Percentiles rank a stretch among this genome's conserved stretches.
Evolutionary conservation across 192 early-diverging fungal species (phyloP).

Genomic region (Gigaspora rosea): DNA sequence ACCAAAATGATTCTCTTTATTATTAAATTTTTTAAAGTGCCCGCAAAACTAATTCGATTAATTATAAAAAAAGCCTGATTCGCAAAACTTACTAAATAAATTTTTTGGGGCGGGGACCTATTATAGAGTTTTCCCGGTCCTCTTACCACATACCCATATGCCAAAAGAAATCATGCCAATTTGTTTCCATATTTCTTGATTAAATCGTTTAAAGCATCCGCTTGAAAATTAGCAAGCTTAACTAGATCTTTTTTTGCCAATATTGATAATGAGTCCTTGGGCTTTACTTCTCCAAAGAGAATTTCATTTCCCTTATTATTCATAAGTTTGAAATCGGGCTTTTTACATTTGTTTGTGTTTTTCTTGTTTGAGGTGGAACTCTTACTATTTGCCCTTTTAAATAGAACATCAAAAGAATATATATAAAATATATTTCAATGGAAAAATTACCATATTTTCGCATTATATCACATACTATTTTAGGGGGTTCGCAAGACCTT

Average conservation of each 20-base stretch:
- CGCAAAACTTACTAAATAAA: too few species aligned
- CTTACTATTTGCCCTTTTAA: slow-evolving; percentile 28
- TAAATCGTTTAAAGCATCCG: background rate
- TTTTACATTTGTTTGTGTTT: slow-evolving; percentile 21
- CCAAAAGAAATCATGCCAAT: slow-evolving; percentile 15
- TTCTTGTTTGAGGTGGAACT: slow-evolving; percentile 4
- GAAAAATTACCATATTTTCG: background rate
- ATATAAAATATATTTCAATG: background rate
- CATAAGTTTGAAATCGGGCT: slow-evolving; percentile 8
- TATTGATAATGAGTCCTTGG: slow-evolving; percentile 17
- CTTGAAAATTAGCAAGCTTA: slow-evolving; percentile 7
- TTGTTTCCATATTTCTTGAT: slow-evolving; percentile 14
- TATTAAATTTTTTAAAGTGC: too few species aligned
- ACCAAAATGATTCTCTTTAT: too few species aligned
- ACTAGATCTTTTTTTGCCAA: slow-evolving; percentile 24
- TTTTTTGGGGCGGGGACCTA: too few species aligned
- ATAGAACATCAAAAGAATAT: background rate
- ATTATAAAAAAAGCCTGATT: too few species aligned
- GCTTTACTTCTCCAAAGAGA: slow-evolving; percentile 20
- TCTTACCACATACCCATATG: slow-evolving; percentile 22
- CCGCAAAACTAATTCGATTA: too few species aligned
- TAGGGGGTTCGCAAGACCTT: too few species aligned
- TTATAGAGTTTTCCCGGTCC: too few species aligned
- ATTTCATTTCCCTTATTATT: slow-evolving; percentile 7
- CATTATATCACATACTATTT: too few species aligned